Conservation (phyloP, 176 grass and related monocot species). For the Paspalum vaginatum region DNA sequence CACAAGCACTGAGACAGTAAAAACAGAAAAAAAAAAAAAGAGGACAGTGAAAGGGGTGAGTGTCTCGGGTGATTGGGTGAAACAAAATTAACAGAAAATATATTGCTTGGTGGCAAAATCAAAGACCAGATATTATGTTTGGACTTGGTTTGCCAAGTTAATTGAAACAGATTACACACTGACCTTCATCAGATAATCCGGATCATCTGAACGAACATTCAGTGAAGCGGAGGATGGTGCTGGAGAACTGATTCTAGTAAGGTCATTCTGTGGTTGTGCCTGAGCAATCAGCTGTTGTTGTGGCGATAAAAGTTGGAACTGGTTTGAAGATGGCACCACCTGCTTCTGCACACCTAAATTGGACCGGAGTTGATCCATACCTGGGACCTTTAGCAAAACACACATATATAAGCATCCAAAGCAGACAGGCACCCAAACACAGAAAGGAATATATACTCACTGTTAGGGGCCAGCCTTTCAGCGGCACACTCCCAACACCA, state of each 20-base stretch:
- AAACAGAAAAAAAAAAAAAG: neutral
- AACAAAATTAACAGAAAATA: constrained; percentile 18
- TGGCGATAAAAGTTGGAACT: constrained; percentile 85
- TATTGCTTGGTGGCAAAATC: neutral
- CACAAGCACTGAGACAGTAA: neutral
- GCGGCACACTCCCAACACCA: constrained; percentile 75
- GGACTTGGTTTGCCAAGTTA: constrained; percentile 9
- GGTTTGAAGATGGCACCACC: constrained; percentile 74
- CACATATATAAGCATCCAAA: constrained; percentile 28
- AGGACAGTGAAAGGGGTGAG: constrained; percentile 13
- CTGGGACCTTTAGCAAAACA: constrained; percentile 60
- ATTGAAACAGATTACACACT: constrained; percentile 25
- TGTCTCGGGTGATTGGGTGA: neutral
- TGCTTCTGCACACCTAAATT: constrained; percentile 84
- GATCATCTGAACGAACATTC: constrained; percentile 68
- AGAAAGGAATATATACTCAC: constrained; percentile 53
- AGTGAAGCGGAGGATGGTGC: constrained; percentile 77
- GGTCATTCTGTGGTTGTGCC: constrained; percentile 76
- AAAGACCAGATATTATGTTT: constrained; percentile 23
- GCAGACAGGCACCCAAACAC: neutral
- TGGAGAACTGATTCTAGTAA: constrained; percentile 82
- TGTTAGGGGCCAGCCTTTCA: constrained; percentile 96
- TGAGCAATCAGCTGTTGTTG: constrained; percentile 80
- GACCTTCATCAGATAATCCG: constrained; percentile 72
- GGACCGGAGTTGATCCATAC: constrained; percentile 86